These are phyloP conservation scores for Botrytis hyacinthi DNA, from an alignment of 2,329 filamentous ascomycete genomes.

Conservation along the genomic window DNA sequence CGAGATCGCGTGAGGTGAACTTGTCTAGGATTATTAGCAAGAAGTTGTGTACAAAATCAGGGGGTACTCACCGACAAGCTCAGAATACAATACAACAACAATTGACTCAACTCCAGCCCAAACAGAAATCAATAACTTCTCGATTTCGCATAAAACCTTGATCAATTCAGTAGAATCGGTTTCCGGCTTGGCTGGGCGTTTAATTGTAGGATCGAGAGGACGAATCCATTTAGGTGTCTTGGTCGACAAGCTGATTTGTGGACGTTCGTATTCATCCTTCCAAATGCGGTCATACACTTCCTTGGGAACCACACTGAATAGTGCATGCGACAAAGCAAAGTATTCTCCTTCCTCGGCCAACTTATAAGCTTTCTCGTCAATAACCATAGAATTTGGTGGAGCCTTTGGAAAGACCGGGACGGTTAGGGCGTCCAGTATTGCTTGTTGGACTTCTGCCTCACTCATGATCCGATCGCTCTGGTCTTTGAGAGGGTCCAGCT, in stretches of 20 bases:
- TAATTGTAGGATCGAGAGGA: neutral
- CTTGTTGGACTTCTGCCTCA: neutral
- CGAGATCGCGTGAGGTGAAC: neutral
- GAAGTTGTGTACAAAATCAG: neutral
- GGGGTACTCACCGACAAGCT: neutral
- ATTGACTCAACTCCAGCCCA: conserved; percentile 18
- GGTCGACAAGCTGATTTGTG: conserved; percentile 1
- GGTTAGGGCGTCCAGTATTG: neutral
- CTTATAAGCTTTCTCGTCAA: neutral
- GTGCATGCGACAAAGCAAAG: neutral
- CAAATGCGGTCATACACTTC: conserved; percentile 4
- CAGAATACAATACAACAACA: conserved; percentile 7
- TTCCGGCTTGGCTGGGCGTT: neutral
- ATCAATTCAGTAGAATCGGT: neutral
- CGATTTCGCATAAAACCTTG: conserved; percentile 7
- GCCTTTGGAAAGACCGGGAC: neutral
- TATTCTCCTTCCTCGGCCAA: neutral
- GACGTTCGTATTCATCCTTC: neutral
- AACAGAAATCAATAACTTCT: conserved; percentile 5
- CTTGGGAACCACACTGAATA: conserved; percentile 3
- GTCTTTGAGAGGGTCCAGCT: neutral
- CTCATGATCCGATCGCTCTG: neutral
- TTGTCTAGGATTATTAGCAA: conserved; percentile 1
- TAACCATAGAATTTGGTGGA: neutral
- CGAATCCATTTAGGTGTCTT: conserved; percentile 8